Base-by-base conservation (phyloP, 1,139 yeast genomes). In the Suhomyces anneliseae region DNA sequence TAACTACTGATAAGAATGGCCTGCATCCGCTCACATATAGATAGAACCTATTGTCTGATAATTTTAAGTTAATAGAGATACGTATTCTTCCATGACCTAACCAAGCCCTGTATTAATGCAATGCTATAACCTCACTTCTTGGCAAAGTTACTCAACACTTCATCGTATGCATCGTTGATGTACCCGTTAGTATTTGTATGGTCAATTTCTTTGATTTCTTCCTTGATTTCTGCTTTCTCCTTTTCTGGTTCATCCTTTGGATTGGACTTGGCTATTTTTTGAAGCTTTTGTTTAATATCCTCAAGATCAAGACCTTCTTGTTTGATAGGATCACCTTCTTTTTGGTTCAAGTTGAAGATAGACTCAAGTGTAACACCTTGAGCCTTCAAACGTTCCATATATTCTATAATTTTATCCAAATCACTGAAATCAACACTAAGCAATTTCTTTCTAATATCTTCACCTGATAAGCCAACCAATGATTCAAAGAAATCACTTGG, bases 301-400 rank as follows among this genome's bases (percentile, higher is more conserved):
- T 53, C 54, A n/a, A 55, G 48, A 32, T 54, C 52, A 27, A 53
- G 43, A 1, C 54, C 56, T 19, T 54, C 57, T 11, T 48, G 50
- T 19, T 47, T 46, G 24, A 45, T 29, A 33, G 46, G 46, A 36
- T 42, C 44, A 8, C 39, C 36, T 6, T 42, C 50, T 10, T 44
- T 52, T 2, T 49, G 44, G 24, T 56, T 52, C 48, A 55, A 53
- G 43, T 71, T 71, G 58, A 81, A 85, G 3, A 85, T 65, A 29
- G 75, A 75, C 37, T 76, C 74, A 27, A 85, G 58, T 9, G 77
- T 68, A 12, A 83, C 69, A 0, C 89, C 87, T 34, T 73, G 65
- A 14, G 65, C 64, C 53, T 80, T 81, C 50, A 85, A 66, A 14
- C 65, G 65, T 35, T 75, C 78, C 49, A 86, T 69, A 36, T 79